Base-by-base conservation (phyloP, 345 rosid species). In the Populus simonii region DNA sequence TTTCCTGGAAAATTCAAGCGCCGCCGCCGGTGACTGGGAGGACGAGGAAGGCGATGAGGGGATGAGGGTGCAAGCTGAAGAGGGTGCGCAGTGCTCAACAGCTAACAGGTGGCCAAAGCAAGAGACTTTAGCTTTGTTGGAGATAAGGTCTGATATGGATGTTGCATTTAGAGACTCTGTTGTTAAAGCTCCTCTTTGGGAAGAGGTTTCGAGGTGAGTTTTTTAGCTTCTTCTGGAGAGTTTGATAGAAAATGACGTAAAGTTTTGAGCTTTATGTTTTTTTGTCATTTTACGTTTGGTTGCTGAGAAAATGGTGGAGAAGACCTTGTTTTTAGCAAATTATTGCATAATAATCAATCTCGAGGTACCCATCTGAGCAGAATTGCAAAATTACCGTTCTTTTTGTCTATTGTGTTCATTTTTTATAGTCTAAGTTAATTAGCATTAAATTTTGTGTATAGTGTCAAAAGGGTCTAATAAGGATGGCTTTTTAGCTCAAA, bases 61-160 rank as follows among this genome's bases (percentile, higher is more conserved):
- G 11, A 80, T 74, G 75, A 55, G 63, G 49, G 55, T 74, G 68
- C 80, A 82, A 66, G 70, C 29, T 70, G 88, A 83, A 78, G 89
- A 82, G 79, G 80, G 68, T 73, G 93, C 87, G 72, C 86, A 87
- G 29, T 70, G 8, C 74, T 81, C 27, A 20, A 27, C 51, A n/a
- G 74, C 79, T 20, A 78, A 75, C 70, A 65, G 85, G 74, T 82
- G 85, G 85, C 85, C 85, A 59, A 45, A 69, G 22, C 77, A 75
- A 35, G 85, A 78, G 73, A 74, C 85, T 31, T 23, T 82, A 53
- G 77, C 82, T 70, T 72, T 82, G 79, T 71, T 78, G 63, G 55
- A 65, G 76, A 74, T 82, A 79, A 66, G 85, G 79, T 78, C 82
- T 59, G 80, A 75, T 23, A 78, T 82, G 82, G 85, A 75, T 53